A percentile compares a stretch with the other conserved stretches of the same genome.
phyloP scores from a whole-genome alignment of 2,329 filamentous ascomycete species.

The Pyrenophora graminea region DNA sequence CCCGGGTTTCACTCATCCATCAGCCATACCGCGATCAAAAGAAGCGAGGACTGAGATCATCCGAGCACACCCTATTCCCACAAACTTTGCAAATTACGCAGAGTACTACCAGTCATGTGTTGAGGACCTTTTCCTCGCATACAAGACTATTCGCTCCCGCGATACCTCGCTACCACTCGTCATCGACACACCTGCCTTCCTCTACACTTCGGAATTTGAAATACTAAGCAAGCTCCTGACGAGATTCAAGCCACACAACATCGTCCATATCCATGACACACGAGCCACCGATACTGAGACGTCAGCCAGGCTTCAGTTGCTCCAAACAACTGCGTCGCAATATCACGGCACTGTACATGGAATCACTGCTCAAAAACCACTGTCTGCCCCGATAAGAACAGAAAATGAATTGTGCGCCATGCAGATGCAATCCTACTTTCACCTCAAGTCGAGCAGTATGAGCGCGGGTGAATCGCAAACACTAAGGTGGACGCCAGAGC shows the following conservation, averaged over 20 bases:
- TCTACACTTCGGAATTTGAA: slow-evolving; percentile 70
- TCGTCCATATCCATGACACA: slow-evolving; percentile 65
- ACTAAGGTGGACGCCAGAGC: slow-evolving; percentile 57
- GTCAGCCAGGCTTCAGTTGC: slow-evolving; percentile 59
- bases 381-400: slow-evolving; percentile 54
- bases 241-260: slow-evolving; percentile 60
- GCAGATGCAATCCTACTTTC: slow-evolving; percentile 82
- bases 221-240: slow-evolving; percentile 63
- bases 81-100: slow-evolving; percentile 68
- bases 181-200: slow-evolving; percentile 76
- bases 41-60: slow-evolving; percentile 49
- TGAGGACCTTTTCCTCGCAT: slow-evolving; percentile 64
- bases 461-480: slow-evolving; percentile 14
- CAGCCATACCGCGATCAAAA: slow-evolving; percentile 17
- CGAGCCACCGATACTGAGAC: slow-evolving; percentile 58
- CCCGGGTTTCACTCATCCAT: slow-evolving; percentile 68
- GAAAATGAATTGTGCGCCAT: slow-evolving; percentile 70
- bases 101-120: slow-evolving; percentile 69
- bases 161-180: slow-evolving; percentile 61
- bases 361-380: slow-evolving; percentile 60
- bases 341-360: slow-evolving; percentile 51
- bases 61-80: slow-evolving; percentile 68
- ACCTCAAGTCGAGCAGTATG: slow-evolving; percentile 45
- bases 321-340: slow-evolving; percentile 50
- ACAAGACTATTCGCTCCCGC: slow-evolving; percentile 52